phyloP scores from a whole-genome alignment of 2,329 filamentous ascomycete species.

The Epichloe baconii region DNA sequence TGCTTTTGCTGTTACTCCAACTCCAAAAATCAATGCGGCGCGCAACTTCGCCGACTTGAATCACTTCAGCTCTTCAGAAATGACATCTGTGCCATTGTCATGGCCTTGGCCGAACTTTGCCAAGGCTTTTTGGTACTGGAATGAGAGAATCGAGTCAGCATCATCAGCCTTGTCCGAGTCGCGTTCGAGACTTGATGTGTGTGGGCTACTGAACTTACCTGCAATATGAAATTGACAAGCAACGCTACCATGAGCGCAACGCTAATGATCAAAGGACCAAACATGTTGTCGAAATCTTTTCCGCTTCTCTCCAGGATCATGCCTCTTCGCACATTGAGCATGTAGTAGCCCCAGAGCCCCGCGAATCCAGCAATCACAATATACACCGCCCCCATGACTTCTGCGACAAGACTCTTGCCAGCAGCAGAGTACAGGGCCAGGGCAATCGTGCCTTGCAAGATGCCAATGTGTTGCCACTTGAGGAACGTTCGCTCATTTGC shows the following conservation, averaged over 20 bases:
- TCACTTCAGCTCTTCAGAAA: conserved; percentile 20
- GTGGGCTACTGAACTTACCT: conserved; percentile 38
- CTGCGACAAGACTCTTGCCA: conserved; percentile 62
- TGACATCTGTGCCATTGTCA: not conserved
- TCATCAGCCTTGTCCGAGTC: too few species aligned
- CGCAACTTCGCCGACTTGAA: not conserved
- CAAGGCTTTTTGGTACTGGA: conserved; percentile 21
- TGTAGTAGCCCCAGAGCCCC: conserved; percentile 74
- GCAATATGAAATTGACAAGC: conserved; percentile 78
- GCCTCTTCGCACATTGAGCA: conserved; percentile 60
- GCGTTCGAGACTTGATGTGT: too few species aligned
- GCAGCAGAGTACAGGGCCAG: conserved; percentile 83
- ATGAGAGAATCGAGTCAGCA: not conserved
- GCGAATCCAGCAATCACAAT: conserved; percentile 71
- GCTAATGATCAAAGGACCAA: conserved; percentile 76
- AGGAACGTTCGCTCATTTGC: conserved; percentile 97
- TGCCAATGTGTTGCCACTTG: conserved; percentile 93
- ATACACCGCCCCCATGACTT: conserved; percentile 70
- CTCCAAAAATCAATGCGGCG: not conserved
- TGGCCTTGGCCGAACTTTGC: conserved; percentile 13
- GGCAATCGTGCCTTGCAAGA: conserved; percentile 73
- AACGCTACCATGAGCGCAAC: conserved; percentile 65
- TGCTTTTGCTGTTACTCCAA: not conserved
- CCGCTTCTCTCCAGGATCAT: conserved; percentile 81
- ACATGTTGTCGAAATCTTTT: conserved; percentile 81